A percentile compares a stretch with the other conserved stretches of the same genome.
These are phyloP conservation scores for Ustilago bromivora DNA, from an alignment of 1,284 basidiomycete genomes.

Conservation along the genomic window DNA sequence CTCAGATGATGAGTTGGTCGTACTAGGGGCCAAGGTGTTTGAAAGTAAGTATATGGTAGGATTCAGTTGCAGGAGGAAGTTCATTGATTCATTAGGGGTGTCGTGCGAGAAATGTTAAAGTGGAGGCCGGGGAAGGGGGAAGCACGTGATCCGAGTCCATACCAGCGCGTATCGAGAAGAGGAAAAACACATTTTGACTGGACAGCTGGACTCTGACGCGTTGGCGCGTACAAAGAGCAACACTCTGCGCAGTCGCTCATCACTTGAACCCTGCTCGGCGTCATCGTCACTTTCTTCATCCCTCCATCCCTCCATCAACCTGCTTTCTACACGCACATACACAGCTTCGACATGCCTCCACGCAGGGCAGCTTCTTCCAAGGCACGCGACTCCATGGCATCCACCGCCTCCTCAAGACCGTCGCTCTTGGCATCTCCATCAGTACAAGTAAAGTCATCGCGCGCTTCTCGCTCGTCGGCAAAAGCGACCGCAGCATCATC, in stretches of 20 bases:
- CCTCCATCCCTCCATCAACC: background rate
- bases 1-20: background rate
- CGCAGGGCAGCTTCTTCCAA: slow-evolving; percentile 43
- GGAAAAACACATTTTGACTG: slow-evolving; percentile 11
- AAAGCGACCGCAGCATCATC: slow-evolving; percentile 20
- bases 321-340: background rate
- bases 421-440: slow-evolving; percentile 25
- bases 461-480: slow-evolving; percentile 25
- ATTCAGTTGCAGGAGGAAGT: background rate
- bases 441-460: slow-evolving; percentile 15
- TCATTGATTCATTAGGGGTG: background rate
- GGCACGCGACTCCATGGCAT: slow-evolving; percentile 45
- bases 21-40: no score
- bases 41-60: background rate
- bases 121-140: slow-evolving; percentile 6
- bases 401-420: slow-evolving; percentile 23
- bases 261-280: background rate
- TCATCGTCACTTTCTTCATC: background rate
- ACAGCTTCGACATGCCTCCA: slow-evolving; percentile 21
- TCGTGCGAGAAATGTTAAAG: slow-evolving; percentile 25
- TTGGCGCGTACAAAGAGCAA: slow-evolving; percentile 8
- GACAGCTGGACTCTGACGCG: slow-evolving; percentile 4
- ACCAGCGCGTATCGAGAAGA: slow-evolving; percentile 14
- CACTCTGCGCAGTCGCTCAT: slow-evolving; percentile 1
- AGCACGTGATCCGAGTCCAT: slow-evolving; percentile 24